Conservation (phyloP, 768 basidiomycete genomes). For the Mycena rebaudengoi region DNA sequence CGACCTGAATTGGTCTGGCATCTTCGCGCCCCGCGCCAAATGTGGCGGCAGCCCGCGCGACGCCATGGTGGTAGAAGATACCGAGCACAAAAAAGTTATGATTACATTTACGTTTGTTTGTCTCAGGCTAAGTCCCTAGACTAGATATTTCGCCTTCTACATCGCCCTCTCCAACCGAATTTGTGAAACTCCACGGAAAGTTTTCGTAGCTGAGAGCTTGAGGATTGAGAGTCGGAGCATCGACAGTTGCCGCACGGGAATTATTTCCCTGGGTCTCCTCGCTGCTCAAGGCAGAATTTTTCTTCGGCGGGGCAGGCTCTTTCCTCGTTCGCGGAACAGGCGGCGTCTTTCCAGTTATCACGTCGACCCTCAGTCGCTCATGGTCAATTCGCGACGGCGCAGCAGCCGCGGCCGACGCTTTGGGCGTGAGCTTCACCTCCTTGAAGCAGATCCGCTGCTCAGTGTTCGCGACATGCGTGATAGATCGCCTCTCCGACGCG, state of each 20-base stretch:
- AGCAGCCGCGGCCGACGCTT: conserved; percentile 27
- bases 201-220: too few species aligned
- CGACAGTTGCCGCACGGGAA: too few species aligned
- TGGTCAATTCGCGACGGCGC: conserved; percentile 19
- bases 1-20: neutral
- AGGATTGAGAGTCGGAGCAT: too few species aligned
- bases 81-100: neutral
- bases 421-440: conserved; percentile 68
- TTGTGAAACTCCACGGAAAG: too few species aligned
- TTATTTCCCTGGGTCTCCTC: too few species aligned
- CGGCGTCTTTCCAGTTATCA: conserved; percentile 38
- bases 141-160: neutral
- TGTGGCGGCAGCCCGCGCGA: conserved; percentile 18
- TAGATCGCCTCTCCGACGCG: conserved; percentile 57
- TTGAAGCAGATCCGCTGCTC: conserved; percentile 78
- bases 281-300: too few species aligned
- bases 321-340: conserved; percentile 10
- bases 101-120: conserved; percentile 15
- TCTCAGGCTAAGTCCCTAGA: neutral
- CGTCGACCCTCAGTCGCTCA: conserved; percentile 15
- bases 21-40: conserved; percentile 1
- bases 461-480: conserved; percentile 67
- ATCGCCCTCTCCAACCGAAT: neutral
- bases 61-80: neutral
- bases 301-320: neutral